A percentile compares a stretch with the other conserved stretches of the same genome.
Evolutionary conservation across 352 stramenopile genomes (phyloP).

Genomic region (Phytophthora macrochlamydospora): DNA sequence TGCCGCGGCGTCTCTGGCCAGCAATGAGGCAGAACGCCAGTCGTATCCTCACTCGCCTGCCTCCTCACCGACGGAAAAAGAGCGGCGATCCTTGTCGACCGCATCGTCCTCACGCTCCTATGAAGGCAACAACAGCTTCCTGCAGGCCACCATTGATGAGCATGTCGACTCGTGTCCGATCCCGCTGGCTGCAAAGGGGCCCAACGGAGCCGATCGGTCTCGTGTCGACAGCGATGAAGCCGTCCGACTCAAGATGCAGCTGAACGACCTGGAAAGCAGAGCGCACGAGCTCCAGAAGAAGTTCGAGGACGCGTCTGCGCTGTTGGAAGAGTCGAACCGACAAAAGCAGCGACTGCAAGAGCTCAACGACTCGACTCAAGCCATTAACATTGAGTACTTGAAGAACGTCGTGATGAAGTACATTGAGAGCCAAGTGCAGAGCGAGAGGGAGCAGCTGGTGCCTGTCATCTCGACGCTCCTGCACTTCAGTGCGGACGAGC

Average conservation of each 20-base stretch:
- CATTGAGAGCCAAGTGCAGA: conserved; percentile 74
- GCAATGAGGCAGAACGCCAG: conserved; percentile 25
- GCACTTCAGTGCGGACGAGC: conserved; percentile 72
- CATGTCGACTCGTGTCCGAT: conserved; percentile 55
- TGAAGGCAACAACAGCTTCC: conserved; percentile 40
- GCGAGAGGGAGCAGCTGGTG: conserved; percentile 79
- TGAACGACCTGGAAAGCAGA: conserved; percentile 50
- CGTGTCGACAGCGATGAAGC: conserved; percentile 48
- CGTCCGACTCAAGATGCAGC: conserved; percentile 45
- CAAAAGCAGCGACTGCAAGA: conserved; percentile 67
- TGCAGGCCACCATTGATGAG: conserved; percentile 35
- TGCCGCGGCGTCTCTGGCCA: conserved; percentile 28
- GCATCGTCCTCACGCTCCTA: conserved; percentile 43
- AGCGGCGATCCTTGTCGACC: conserved; percentile 40
- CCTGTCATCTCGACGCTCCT: conserved; percentile 79
- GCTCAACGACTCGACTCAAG: conserved; percentile 43
- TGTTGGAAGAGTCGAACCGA: conserved; percentile 56
- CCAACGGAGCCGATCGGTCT: conserved; percentile 5
- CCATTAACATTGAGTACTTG: conserved; percentile 82
- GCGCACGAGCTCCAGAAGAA: conserved; percentile 57
- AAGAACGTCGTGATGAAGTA: conserved; percentile 90
- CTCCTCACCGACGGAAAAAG: conserved; percentile 41
- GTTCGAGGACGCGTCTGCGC: conserved; percentile 59
- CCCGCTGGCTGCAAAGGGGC: conserved; percentile 34
- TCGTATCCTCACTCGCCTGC: conserved; percentile 17